phyloP scores from a whole-genome alignment of 2,329 filamentous ascomycete species.

The Arachnopeziza araneosa region DNA sequence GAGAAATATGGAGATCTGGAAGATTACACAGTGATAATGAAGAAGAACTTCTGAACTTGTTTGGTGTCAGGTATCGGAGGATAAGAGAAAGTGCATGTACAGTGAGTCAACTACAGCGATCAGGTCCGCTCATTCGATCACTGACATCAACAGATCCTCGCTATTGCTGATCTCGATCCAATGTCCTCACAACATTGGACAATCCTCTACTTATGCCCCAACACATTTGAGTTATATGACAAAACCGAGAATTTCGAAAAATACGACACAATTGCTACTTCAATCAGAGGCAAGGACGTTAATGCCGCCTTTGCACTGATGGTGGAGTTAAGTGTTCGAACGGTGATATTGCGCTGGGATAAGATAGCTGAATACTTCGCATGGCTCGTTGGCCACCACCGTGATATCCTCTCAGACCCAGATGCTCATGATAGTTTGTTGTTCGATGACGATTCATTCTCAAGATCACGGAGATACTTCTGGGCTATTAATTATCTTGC shows the following conservation, averaged over 20 bases:
- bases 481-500: conserved; percentile 24
- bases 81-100: conserved; percentile 11
- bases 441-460: conserved; percentile 25
- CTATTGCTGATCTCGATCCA: background rate
- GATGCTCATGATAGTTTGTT: conserved; percentile 23
- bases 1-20: conserved; percentile 6
- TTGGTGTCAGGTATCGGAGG: background rate
- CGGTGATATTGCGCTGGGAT: conserved; percentile 18
- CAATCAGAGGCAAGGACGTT: background rate
- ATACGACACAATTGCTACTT: background rate
- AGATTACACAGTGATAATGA: conserved; percentile 5
- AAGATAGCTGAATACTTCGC: conserved; percentile 19
- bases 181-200: conserved; percentile 4
- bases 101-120: background rate
- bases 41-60: background rate
- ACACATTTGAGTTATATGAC: conserved; percentile 9
- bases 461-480: conserved; percentile 25
- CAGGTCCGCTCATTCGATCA: background rate
- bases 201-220: conserved; percentile 7
- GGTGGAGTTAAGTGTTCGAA: conserved; percentile 4
- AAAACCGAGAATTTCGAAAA: conserved; percentile 2
- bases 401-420: conserved; percentile 19
- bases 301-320: background rate
- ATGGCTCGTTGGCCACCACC: conserved; percentile 14
- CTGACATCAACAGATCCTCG: too few relatives aligned